phyloP scores from a whole-genome alignment of 2,329 filamentous ascomycete species.

The Xylaria sp. region DNA sequence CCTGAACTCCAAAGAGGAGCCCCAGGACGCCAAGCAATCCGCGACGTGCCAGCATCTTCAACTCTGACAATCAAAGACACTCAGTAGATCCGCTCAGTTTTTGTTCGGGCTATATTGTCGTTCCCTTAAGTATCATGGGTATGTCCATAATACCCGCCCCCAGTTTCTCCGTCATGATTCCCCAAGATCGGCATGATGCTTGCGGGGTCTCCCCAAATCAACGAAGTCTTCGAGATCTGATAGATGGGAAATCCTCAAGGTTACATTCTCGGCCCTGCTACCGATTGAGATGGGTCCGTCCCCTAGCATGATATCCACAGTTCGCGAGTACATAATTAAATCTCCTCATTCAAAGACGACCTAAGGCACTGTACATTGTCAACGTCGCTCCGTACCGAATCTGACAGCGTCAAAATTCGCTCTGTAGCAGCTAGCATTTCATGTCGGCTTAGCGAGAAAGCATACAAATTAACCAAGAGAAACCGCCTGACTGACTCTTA shows the following conservation, averaged over 20 bases:
- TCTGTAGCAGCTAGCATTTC: neutral
- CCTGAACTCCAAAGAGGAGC: slow-evolving; percentile 30
- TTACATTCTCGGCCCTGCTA: slow-evolving; percentile 29
- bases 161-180: slow-evolving; percentile 17
- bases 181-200: slow-evolving; percentile 22
- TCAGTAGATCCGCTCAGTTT: neutral
- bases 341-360: slow-evolving; percentile 9
- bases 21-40: slow-evolving; percentile 31
- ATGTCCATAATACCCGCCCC: neutral
- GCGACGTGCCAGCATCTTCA: slow-evolving; percentile 26
- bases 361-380: neutral
- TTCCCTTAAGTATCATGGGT: slow-evolving; percentile 21
- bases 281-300: slow-evolving; percentile 18
- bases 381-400: slow-evolving; percentile 1
- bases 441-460: neutral
- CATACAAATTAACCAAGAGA: neutral
- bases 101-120: neutral
- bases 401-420: slow-evolving; percentile 21
- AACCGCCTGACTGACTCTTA: neutral
- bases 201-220: slow-evolving; percentile 26
- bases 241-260: slow-evolving; percentile 37
- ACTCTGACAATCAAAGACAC: neutral
- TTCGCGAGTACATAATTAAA: slow-evolving; percentile 3
- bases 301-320: slow-evolving; percentile 17
- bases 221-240: slow-evolving; percentile 22